Evolutionary conservation across 208 protist species (phyloP).

Genomic region (Leishmania braziliensis): DNA sequence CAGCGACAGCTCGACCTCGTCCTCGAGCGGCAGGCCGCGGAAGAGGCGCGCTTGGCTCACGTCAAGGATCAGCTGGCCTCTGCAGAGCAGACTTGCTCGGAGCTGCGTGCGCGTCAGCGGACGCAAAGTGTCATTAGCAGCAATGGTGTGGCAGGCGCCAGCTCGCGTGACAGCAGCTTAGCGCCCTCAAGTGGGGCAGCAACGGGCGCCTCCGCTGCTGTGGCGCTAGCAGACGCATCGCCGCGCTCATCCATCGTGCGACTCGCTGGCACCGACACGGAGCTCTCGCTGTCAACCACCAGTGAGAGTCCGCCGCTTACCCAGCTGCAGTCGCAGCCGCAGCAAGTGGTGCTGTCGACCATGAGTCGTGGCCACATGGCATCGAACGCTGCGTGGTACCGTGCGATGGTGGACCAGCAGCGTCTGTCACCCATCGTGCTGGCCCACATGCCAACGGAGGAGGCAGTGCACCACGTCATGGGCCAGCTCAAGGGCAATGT

Average conservation of each 20-base stretch:
- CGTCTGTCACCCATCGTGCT: conserved; percentile 70
- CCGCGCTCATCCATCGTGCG: background rate
- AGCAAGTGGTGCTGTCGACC: conserved; percentile 1
- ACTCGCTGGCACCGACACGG: background rate
- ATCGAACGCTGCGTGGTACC: conserved; percentile 40
- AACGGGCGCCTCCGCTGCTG: background rate
- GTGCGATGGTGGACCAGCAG: conserved; percentile 57
- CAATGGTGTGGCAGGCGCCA: background rate
- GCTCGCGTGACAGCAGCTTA: conserved; percentile 4
- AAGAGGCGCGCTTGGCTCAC: conserved; percentile 40
- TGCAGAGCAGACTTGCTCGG: conserved; percentile 28
- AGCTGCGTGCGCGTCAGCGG: conserved; percentile 9
- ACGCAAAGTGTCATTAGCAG: background rate
- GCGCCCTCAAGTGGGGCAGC: background rate
- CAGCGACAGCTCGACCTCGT: conserved; percentile 77
- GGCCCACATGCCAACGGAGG: conserved; percentile 54
- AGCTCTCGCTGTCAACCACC: background rate
- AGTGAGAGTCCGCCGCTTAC: background rate
- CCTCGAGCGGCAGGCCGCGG: conserved; percentile 43
- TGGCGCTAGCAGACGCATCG: background rate
- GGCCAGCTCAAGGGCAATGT: conserved; percentile 84
- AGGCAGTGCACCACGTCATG: conserved; percentile 81
- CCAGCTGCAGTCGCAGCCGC: background rate
- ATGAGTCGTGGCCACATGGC: conserved; percentile 38
- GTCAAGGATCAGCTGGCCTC: conserved; percentile 25